Evolutionary conservation across 106 monocot genomes (phyloP), one percentile per base, ranked within the genome.

Genomic region (Acorus calamus): DNA sequence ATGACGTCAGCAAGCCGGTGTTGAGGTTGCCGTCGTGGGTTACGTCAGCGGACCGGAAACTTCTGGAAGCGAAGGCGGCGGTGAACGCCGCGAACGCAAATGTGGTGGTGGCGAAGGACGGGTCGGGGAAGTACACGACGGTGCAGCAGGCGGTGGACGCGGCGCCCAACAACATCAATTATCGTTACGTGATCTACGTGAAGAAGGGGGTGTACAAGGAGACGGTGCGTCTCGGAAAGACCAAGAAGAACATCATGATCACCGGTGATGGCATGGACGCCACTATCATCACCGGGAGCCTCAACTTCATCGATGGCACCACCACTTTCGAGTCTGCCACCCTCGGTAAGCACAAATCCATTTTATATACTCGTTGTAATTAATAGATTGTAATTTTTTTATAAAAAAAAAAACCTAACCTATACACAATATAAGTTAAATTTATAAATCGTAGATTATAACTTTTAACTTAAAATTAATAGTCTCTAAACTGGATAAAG

Each of bases 291-390:
- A 64, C 80, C 5, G 80, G 80, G 5, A 72, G 62, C 52, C 64
- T 71, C 13, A 80, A 71, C 54, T 10, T 76, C 3, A 49, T 72
- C 4, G 76, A 76, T 51, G 72, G 72, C 6, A 9, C 53, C 52
- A 64, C 68, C 7, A 81, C 76, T 9, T 81, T 67, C 49, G 64
- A 72, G 28, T 68, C 76, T 0, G 76, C 80, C 43, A 81, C 80
- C 4, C 45, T 81, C 10, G 80, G 80, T 80, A 58, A 60, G 12
- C 74, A 1, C 28, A 28, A 28, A 28, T 28, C 28, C 28, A 28
- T 28, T 28, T 28, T 28, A 28, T 28, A 28, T 28, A 28, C 28
- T n/a, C n/a, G n/a, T n/a, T 0, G 28, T 28, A 28, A n/a, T n/a
- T 28, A 28, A 28, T 28, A 28, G 0, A 28, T 28, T 28, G 28